A percentile compares a stretch with the other conserved stretches of the same genome.
These are phyloP conservation scores for Torrubiella hemipterigena DNA, from an alignment of 2,329 filamentous ascomycete species.

Conservation along the genomic window DNA sequence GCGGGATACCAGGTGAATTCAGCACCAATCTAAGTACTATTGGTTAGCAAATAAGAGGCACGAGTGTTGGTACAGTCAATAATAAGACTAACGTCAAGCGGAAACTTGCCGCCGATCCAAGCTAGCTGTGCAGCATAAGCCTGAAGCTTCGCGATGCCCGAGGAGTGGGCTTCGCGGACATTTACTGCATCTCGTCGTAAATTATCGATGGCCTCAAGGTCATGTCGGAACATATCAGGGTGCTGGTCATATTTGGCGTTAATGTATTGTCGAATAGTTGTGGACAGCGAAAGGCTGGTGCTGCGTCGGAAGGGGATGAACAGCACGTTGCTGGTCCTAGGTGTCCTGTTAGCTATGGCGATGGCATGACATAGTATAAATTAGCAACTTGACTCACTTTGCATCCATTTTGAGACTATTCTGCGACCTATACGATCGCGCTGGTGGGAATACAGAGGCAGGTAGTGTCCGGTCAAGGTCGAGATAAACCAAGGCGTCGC, in stretches of 20 bases:
- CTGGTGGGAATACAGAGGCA: not conserved
- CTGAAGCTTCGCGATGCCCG: conserved; percentile 78
- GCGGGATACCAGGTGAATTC: conserved; percentile 96
- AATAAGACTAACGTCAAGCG: conserved; percentile 59
- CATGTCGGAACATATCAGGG: conserved; percentile 87
- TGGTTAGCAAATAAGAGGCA: conserved; percentile 1
- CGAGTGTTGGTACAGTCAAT: too few relatives aligned
- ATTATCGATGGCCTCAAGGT: conserved; percentile 72
- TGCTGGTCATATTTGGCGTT: conserved; percentile 98
- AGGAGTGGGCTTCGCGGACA: conserved; percentile 76
- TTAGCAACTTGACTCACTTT: conserved; percentile 1
- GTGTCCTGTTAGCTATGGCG: not conserved
- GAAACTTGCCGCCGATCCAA: conserved; percentile 92
- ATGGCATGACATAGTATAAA: too few relatives aligned
- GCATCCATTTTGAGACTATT: conserved; percentile 3
- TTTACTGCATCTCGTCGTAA: conserved; percentile 79
- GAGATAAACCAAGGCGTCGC: too few relatives aligned
- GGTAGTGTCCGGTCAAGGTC: too few relatives aligned
- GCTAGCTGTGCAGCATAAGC: conserved; percentile 85
- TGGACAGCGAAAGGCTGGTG: conserved; percentile 63
- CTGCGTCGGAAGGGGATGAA: conserved; percentile 83
- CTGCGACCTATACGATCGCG: not conserved
- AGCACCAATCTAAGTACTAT: conserved; percentile 59
- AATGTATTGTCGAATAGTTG: conserved; percentile 87
- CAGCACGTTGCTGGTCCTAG: conserved; percentile 45